phyloP scores from a whole-genome alignment of 192 early-diverging fungal species.

The Backusella westeae region DNA sequence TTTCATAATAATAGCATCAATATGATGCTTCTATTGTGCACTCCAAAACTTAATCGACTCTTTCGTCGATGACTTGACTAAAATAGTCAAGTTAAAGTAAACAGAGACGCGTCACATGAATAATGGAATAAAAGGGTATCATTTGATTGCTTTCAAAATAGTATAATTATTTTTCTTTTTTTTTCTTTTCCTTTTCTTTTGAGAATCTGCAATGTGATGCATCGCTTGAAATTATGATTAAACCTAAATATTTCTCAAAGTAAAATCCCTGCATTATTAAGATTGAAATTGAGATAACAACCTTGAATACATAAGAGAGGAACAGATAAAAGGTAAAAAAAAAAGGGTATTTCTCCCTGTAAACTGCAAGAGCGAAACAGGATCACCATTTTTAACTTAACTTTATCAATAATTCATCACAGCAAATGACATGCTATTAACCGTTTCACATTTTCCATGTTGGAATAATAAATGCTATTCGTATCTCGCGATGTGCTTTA shows the following conservation, averaged over 20 bases:
- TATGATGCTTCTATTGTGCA: not conserved
- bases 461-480: too few species aligned
- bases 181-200: not conserved
- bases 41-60: not conserved
- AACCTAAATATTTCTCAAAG: not conserved
- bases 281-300: not conserved
- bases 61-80: not conserved
- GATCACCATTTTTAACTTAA: not conserved
- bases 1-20: not conserved
- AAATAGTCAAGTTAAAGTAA: not conserved
- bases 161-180: not conserved
- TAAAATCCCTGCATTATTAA: not conserved
- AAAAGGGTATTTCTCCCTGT: too few species aligned
- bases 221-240: not conserved
- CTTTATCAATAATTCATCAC: not conserved
- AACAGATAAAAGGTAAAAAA: too few species aligned
- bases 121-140: not conserved
- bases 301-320: not conserved
- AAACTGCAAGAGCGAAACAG: not conserved
- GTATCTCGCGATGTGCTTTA: too few species aligned
- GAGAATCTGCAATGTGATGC: not conserved
- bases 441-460: too few species aligned
- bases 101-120: not conserved
- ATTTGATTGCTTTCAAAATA: not conserved
- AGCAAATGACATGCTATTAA: too few species aligned